These are phyloP conservation scores for Amylocystis lapponica DNA, from an alignment of 768 basidiomycete species.

Conservation along the genomic window DNA sequence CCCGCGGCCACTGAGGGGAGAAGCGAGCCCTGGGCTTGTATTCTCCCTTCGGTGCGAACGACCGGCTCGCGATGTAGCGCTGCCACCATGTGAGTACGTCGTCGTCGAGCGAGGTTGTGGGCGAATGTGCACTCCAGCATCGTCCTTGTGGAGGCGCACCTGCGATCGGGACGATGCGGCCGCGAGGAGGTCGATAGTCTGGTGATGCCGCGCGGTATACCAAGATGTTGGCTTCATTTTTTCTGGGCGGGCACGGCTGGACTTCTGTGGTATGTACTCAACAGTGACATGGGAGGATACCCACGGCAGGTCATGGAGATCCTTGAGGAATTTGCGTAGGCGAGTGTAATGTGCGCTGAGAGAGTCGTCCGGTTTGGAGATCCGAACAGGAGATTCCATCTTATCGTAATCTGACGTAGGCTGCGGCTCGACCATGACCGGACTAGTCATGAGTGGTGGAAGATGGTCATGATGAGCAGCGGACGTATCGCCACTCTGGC, in stretches of 20 bases:
- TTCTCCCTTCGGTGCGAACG: constrained; percentile 7
- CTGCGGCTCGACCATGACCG: constrained; percentile 24
- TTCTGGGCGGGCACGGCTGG: constrained; percentile 16
- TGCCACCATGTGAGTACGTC: background rate
- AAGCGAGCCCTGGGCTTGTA: too few species aligned
- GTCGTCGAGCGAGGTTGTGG: background rate
- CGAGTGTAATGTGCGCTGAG: constrained; percentile 24
- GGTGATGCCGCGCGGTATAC: constrained; percentile 17
- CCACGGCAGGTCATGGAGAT: constrained; percentile 33
- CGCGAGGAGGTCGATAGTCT: constrained; percentile 21
- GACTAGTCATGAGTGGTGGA: constrained; percentile 10
- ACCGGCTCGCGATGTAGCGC: constrained; percentile 6
- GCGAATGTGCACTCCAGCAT: constrained; percentile 3
- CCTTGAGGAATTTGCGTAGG: constrained; percentile 26
- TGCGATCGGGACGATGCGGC: constrained; percentile 3
- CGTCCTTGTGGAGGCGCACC: constrained; percentile 3
- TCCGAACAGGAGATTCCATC: constrained; percentile 24
- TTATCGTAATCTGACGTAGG: constrained; percentile 30
- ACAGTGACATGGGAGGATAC: constrained; percentile 28
- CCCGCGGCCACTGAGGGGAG: constrained; percentile 7
- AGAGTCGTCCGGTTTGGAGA: constrained; percentile 20
- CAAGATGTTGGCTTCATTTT: constrained; percentile 17
- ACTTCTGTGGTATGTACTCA: constrained; percentile 27
- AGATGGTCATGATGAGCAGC: constrained; percentile 2
- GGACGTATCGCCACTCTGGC: constrained; percentile 2